A percentile compares a stretch with the other conserved stretches of the same genome.
Conservation (phyloP, 2,329 filamentous ascomycete genomes). For the Xylaria sp. region DNA sequence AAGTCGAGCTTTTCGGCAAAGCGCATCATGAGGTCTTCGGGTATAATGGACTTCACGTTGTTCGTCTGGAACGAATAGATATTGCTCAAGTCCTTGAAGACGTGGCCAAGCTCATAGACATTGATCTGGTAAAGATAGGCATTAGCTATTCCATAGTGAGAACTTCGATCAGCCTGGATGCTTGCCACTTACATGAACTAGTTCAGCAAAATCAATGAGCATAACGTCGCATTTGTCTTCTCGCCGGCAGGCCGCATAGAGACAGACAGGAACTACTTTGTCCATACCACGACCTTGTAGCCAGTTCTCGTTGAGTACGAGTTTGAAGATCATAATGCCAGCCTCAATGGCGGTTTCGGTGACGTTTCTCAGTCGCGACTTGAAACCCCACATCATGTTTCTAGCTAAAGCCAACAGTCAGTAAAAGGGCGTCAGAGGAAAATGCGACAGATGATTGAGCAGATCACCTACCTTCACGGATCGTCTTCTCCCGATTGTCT, state of each 20-base stretch:
- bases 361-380: constrained; percentile 50
- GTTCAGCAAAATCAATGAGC: constrained; percentile 92
- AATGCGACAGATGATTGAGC: neutral
- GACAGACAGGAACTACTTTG: constrained; percentile 81
- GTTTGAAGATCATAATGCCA: constrained; percentile 69
- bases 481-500: constrained; percentile 54
- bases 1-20: constrained; percentile 93
- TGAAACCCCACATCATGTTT: constrained; percentile 58
- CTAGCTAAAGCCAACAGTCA: constrained; percentile 34
- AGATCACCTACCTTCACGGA: constrained; percentile 41
- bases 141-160: neutral
- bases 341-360: constrained; percentile 58
- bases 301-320: constrained; percentile 69
- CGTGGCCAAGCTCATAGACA: constrained; percentile 84
- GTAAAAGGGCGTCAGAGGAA: neutral
- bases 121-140: constrained; percentile 52
- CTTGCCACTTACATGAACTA: constrained; percentile 43
- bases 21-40: constrained; percentile 85
- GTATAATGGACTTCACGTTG: constrained; percentile 61
- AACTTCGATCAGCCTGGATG: neutral
- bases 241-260: constrained; percentile 83
- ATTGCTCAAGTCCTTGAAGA: constrained; percentile 78
- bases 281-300: constrained; percentile 80
- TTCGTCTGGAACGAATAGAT: constrained; percentile 62
- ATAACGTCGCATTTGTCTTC: constrained; percentile 77